Base-by-base conservation (phyloP, 169 alveolate genomes). In the Nephromyces sp. region DNA sequence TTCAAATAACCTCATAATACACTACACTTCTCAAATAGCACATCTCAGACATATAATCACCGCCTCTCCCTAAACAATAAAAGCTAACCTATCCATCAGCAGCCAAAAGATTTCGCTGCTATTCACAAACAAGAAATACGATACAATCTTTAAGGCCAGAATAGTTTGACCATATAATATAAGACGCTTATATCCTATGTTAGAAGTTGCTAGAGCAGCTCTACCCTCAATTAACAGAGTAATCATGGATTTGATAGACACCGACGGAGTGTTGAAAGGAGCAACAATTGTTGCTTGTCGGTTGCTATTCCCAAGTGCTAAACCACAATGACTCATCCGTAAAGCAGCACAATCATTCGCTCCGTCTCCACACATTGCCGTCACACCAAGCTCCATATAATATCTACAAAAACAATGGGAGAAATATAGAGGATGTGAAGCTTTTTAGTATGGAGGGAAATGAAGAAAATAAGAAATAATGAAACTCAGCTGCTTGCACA, bases 321-420 rank as follows among this genome's bases (percentile, higher is more conserved):
- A 61, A 32, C 84, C 84, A 3, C 52, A 75, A 32, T 77, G 84
- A 0, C 80, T 79, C 0, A 71, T 65, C 5, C 79, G 74, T 8
- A 77, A 79, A 15, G 84, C 84, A 3, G 71, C 84, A 25, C 72
- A 63, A 77, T 77, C 84, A 62, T 77, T 77, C 8, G 71, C 84
- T 2, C 84, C 84, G 32, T 77, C 84, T 57, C 84, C 84, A 34
- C 84, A 77, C 84, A 77, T 93, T 27, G 93, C 93, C 28, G 66
- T 66, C 33, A 78, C 75, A 43, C 25, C 57, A 43, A 15, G 57
- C n/a, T 43, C 57, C 57, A 43, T 43, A 43, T 43, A n/a, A 15
- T 15, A 43, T 43, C n/a, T n/a, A n/a, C n/a, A n/a, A n/a, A n/a
- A n/a, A n/a, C n/a, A n/a, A n/a, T n/a, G n/a, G n/a, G n/a, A n/a